Base-by-base conservation (phyloP, 768 basidiomycete genomes). In the Lactarius hatsudake region DNA sequence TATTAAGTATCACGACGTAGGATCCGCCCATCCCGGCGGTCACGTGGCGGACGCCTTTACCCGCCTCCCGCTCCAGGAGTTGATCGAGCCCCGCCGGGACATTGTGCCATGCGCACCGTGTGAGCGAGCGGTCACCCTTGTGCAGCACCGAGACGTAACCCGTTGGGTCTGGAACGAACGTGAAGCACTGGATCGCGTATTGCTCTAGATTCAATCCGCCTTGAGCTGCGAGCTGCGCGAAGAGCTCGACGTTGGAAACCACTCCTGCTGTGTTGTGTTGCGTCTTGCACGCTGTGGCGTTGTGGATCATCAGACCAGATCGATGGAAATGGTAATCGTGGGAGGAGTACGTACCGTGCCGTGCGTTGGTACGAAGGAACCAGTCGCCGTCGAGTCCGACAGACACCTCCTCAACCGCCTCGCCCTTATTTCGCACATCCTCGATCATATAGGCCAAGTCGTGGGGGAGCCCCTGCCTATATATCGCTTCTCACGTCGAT, bases 381-480 rank as follows among this genome's bases (percentile, higher is more conserved):
- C 66, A 67, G 18, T 67, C 66, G 42, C 53, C 62, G n/a, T 67
- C 62, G 48, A 63, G 53, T 45, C 66, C 66, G 15, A 60, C 56
- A 18, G 66, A 60, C 32, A 64, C 23, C 34, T 64, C 58, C 43
- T 60, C 23, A 23, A 67, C 62, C 17, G 60, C 62, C n/a, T 67
- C 62, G 26, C 58, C 40, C 26, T 63, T 59, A 23, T 20, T 23
- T 18, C 34, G 59, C 10, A 45, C 57, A 45, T 67, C 62, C 17
- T 64, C 38, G 26, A 64, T 26, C 62, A 12, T 62, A 60, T 2
- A 0, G 6, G 20, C 66, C 62, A 67, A 56, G 28, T 67, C 66
- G 30, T 56, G 48, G 17, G 66, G 66, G 42, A 67, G 62, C 17
- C n/a, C 53, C 43, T 53, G 51, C 62, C 66, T 64, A 48, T 1